Conservation (phyloP, 2,329 filamentous ascomycete genomes). For the Penicillium sp. region DNA sequence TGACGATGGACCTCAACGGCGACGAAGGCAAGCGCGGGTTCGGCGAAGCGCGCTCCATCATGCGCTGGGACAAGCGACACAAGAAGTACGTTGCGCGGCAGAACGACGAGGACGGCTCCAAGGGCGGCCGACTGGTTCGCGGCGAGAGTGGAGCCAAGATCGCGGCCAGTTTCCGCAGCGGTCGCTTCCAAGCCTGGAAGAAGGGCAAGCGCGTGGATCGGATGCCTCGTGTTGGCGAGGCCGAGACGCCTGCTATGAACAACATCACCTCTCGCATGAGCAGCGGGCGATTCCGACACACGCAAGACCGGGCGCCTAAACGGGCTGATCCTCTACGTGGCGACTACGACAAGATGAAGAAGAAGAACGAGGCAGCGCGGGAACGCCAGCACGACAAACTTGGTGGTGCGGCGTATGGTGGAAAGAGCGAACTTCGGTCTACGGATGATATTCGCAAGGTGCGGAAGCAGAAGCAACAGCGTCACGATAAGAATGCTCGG, state of each 20-base stretch:
- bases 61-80: slow-evolving; percentile 96
- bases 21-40: slow-evolving; percentile 79
- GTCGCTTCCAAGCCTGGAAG: slow-evolving; percentile 90
- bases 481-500: slow-evolving; percentile 82
- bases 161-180: slow-evolving; percentile 86
- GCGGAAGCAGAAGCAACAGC: slow-evolving; percentile 71
- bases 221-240: slow-evolving; percentile 78
- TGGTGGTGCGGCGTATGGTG: slow-evolving; percentile 50
- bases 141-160: slow-evolving; percentile 96
- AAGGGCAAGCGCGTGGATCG: slow-evolving; percentile 77
- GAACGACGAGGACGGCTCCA: slow-evolving; percentile 92
- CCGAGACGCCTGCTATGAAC: slow-evolving; percentile 55
- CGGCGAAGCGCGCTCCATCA: slow-evolving; percentile 68
- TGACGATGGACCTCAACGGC: slow-evolving; percentile 87
- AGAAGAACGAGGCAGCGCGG: slow-evolving; percentile 80
- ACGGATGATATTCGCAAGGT: slow-evolving; percentile 82
- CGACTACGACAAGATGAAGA: slow-evolving; percentile 87
- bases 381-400: slow-evolving; percentile 54
- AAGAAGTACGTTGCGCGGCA: slow-evolving; percentile 90
- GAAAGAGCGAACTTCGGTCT: slow-evolving; percentile 77
- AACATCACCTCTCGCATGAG: slow-evolving; percentile 23
- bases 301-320: slow-evolving; percentile 83
- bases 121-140: slow-evolving; percentile 70
- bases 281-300: slow-evolving; percentile 74
- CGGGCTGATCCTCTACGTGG: slow-evolving; percentile 87